These are phyloP conservation scores for Pseudocercospora fuligena DNA, from an alignment of 2,329 filamentous ascomycete genomes.

Conservation along the genomic window DNA sequence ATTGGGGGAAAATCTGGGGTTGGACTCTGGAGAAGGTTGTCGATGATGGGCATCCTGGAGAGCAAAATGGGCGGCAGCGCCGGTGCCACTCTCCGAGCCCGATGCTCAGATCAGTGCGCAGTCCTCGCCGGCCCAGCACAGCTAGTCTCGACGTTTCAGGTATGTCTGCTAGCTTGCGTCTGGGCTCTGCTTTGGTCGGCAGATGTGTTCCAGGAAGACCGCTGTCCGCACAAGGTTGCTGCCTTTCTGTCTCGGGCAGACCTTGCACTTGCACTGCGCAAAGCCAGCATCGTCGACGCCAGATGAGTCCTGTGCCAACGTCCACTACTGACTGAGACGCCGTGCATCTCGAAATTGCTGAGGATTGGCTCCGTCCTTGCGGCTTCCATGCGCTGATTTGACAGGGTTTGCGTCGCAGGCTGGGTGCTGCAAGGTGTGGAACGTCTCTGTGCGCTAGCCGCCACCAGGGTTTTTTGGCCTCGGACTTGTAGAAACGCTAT, in stretches of 20 bases:
- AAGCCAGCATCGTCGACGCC: conserved; percentile 17
- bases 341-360: conserved; percentile 18
- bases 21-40: conserved; percentile 31
- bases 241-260: conserved; percentile 6
- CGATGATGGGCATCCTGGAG: conserved; percentile 15
- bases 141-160: conserved; percentile 16
- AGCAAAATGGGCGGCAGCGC: conserved; percentile 18
- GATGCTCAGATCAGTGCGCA: conserved; percentile 16
- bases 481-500: conserved; percentile 10
- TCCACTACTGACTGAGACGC: conserved; percentile 17
- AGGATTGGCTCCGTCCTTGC: conserved; percentile 25
- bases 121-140: conserved; percentile 11
- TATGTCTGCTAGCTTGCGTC: conserved; percentile 20
- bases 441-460: conserved; percentile 18
- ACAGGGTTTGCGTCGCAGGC: conserved; percentile 20
- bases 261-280: neutral
- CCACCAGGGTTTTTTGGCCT: conserved; percentile 17
- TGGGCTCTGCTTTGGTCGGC: conserved; percentile 24
- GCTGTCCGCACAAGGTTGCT: conserved; percentile 22
- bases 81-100: conserved; percentile 20
- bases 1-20: conserved; percentile 34
- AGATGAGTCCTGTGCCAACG: conserved; percentile 10
- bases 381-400: conserved; percentile 25
- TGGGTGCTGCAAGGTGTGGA: conserved; percentile 22
- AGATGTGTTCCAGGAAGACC: conserved; percentile 24